Conservation (phyloP, 306 rosid genomes). For the Quercus engelmannii region DNA sequence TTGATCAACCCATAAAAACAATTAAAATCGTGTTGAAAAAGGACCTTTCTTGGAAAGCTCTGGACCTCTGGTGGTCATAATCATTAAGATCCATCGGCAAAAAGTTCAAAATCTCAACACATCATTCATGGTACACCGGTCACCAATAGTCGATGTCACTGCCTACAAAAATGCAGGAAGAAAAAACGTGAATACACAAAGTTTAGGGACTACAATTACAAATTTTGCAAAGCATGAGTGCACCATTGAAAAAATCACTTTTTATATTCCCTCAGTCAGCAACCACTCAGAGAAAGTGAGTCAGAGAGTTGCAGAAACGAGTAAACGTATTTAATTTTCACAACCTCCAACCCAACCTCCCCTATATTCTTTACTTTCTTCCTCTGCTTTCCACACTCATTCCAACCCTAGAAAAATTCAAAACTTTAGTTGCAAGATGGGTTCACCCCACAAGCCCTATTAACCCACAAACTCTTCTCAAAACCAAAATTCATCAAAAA, state of each 20-base stretch:
- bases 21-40: no score
- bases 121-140: neutral
- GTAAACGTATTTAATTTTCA: conserved; percentile 65
- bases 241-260: conserved; percentile 27
- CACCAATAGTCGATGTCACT: neutral
- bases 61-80: neutral
- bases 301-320: conserved; percentile 40
- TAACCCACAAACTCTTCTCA: conserved; percentile 13
- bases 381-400: conserved; percentile 39
- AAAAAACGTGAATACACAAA: neutral
- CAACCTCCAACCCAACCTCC: conserved; percentile 60
- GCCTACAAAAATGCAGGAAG: neutral
- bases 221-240: conserved; percentile 20
- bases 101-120: neutral
- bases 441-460: conserved; percentile 34
- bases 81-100: neutral
- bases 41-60: neutral
- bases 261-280: conserved; percentile 50
- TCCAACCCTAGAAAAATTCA: conserved; percentile 62
- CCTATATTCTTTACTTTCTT: conserved; percentile 62
- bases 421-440: conserved; percentile 49
- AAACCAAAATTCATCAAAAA: conserved; percentile 40
- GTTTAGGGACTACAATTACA: neutral
- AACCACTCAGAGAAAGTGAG: conserved; percentile 48
- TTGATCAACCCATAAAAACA: neutral